Percentiles rank a stretch among this genome's conserved stretches.
Evolutionary conservation across 2,329 filamentous ascomycete species (phyloP).

Genomic region (Pseudogymnoascus sp.): DNA sequence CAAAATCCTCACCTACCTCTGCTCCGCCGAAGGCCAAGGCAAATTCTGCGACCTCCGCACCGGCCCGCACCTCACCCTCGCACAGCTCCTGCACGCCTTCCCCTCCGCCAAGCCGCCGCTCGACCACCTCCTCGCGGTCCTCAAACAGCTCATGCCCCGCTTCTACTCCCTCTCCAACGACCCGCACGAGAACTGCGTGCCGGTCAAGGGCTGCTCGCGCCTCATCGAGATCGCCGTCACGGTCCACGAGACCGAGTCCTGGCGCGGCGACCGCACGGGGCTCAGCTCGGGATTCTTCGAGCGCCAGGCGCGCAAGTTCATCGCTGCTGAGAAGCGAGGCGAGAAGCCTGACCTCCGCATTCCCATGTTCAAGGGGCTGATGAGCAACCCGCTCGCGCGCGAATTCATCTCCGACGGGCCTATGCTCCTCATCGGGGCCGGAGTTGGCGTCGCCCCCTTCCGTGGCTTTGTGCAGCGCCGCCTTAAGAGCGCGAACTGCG

Average conservation of each 20-base stretch:
- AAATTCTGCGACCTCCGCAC: conserved; percentile 92
- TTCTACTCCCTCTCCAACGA: conserved; percentile 99
- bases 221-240: conserved; percentile 95
- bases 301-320: conserved; percentile 65
- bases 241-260: conserved; percentile 79
- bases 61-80: conserved; percentile 74
- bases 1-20: conserved; percentile 80
- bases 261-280: conserved; percentile 70
- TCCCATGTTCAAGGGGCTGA: conserved; percentile 96
- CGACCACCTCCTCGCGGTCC: conserved; percentile 67
- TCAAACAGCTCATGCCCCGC: conserved; percentile 88
- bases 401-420: conserved; percentile 90
- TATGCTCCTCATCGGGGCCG: conserved; percentile 94
- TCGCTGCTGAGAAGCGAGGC: conserved; percentile 58
- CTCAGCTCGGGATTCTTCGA: conserved; percentile 92
- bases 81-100: conserved; percentile 84
- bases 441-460: conserved; percentile 95
- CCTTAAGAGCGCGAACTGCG: conserved; percentile 88
- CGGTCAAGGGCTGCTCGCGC: conserved; percentile 49
- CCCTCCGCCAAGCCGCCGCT: conserved; percentile 84
- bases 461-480: conserved; percentile 93
- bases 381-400: conserved; percentile 90
- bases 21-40: conserved; percentile 82
- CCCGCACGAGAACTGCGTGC: conserved; percentile 55
- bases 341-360: conserved; percentile 59